phyloP scores from a whole-genome alignment of 768 basidiomycete genomes.

The Amanita fuliginea region DNA sequence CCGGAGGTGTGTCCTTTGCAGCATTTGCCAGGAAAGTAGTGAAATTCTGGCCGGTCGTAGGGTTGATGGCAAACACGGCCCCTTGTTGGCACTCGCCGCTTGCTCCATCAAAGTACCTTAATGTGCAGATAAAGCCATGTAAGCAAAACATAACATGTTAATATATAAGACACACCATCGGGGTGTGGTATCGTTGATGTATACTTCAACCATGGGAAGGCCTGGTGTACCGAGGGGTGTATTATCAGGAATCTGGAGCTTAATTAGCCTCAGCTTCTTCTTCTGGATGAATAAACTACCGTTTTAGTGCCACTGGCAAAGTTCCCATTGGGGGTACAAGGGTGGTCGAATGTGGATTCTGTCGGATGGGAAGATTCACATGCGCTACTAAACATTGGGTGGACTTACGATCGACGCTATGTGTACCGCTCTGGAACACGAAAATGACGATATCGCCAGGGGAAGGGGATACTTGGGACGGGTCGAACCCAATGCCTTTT shows the following conservation, averaged over 20 bases:
- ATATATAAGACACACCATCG: slow-evolving; percentile 18
- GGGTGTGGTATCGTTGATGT: slow-evolving; percentile 23
- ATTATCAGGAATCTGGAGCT: slow-evolving; percentile 16
- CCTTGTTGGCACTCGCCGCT: slow-evolving; percentile 26
- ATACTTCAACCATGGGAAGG: slow-evolving; percentile 19
- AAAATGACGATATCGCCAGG: slow-evolving; percentile 25
- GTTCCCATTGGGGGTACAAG: slow-evolving; percentile 23
- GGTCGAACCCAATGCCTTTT: slow-evolving; percentile 31
- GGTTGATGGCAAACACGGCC: slow-evolving; percentile 27
- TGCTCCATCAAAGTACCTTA: slow-evolving; percentile 29
- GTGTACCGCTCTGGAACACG: slow-evolving; percentile 27
- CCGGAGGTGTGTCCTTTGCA: slow-evolving; percentile 12
- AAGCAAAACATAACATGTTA: not conserved
- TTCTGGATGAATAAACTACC: slow-evolving; percentile 11
- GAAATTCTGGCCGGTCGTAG: slow-evolving; percentile 20
- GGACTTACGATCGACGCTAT: slow-evolving; percentile 27
- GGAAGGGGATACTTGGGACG: slow-evolving; percentile 24
- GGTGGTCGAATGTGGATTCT: slow-evolving; percentile 26
- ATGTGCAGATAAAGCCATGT: not conserved
- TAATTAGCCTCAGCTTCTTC: not conserved
- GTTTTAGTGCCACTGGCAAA: slow-evolving; percentile 24
- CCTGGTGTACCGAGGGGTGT: slow-evolving; percentile 23
- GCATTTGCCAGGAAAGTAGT: slow-evolving; percentile 27
- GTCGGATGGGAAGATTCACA: not conserved
- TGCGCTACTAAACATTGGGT: not conserved